These are phyloP conservation scores for Didymella pinodella DNA, from an alignment of 2,329 filamentous ascomycete species.

Conservation along the genomic window DNA sequence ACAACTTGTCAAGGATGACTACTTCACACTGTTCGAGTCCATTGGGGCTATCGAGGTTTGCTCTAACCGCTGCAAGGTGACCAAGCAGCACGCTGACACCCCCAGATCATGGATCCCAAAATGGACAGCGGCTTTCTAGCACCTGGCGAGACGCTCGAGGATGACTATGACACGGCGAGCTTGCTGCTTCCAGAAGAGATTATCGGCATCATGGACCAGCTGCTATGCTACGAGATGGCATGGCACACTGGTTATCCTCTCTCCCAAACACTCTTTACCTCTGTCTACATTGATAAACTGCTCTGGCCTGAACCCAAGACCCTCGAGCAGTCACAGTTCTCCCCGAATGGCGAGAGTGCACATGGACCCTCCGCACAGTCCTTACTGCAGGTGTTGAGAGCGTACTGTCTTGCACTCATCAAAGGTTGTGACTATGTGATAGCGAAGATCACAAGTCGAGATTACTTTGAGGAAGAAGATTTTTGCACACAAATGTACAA, in stretches of 20 bases:
- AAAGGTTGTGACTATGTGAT: slow-evolving; percentile 85
- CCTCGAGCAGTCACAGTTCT: slow-evolving; percentile 70
- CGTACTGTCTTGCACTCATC: slow-evolving; percentile 84
- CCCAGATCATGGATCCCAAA: slow-evolving; percentile 96
- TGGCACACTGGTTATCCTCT: slow-evolving; percentile 97
- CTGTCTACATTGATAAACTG: slow-evolving; percentile 85
- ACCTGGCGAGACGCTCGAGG: slow-evolving; percentile 81
- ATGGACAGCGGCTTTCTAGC: slow-evolving; percentile 94
- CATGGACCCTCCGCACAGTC: slow-evolving; percentile 26
- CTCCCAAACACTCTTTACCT: slow-evolving; percentile 93
- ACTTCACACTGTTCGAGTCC: slow-evolving; percentile 92
- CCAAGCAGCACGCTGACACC: slow-evolving; percentile 6
- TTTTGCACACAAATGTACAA: slow-evolving; percentile 94
- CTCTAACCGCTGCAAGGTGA: not conserved
- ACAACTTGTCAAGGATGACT: slow-evolving; percentile 90
- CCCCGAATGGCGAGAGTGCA: slow-evolving; percentile 50
- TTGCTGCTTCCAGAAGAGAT: slow-evolving; percentile 78
- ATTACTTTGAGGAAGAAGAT: slow-evolving; percentile 98
- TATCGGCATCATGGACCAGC: slow-evolving; percentile 91
- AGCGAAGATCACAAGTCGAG: slow-evolving; percentile 77
- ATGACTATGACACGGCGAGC: slow-evolving; percentile 77
- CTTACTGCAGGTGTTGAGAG: slow-evolving; percentile 69
- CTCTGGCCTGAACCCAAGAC: slow-evolving; percentile 72
- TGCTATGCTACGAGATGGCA: slow-evolving; percentile 92
- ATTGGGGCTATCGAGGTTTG: slow-evolving; percentile 80